Evolutionary conservation across 192 early-diverging fungal species (phyloP), one percentile per base, ranked within the genome.

Genomic region (Coemansia reversa): DNA sequence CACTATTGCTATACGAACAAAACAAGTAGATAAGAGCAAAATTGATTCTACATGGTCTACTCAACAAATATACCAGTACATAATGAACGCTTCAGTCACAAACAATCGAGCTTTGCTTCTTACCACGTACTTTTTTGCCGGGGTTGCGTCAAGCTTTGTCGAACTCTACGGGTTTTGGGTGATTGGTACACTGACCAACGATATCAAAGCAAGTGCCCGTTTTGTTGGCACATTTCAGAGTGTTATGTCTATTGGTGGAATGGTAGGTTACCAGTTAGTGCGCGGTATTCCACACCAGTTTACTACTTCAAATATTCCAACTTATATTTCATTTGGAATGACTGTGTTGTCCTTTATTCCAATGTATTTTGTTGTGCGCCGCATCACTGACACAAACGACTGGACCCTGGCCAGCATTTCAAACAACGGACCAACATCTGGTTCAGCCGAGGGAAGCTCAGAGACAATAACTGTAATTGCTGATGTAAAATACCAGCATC

Each of bases 131-230:
- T 78, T 78, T 32, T 72, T 78, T 30, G 66, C 66, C 0, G 75
- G 75, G 8, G 62, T 71, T 4, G 69, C 70, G 1, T 78, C 75
- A 6, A 69, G 69, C 49, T 72, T 72, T 23, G 62, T 78, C 19
- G 70, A 78, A 59, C 63, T 78, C n/a, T 78, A 60, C 32, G 75
- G 75, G 5, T 72, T 65, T 54, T 78, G 75, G 75, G 53, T 78
- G 14, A 78, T 78, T 53, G 75, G 75, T 52, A 78, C 75, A 5
- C 60, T 78, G 25, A 78, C 75, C 1, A 78, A 78, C 48, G 75
- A 78, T 30, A 57, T 72, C n/a, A 63, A 68, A 25, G 62, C 70
- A 2, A 72, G 66, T n/a, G 75, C 62, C 5, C 56, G 75, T 7
- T 72, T 78, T 51, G 75, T 78, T 3, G 70, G 75, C 18, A 72